Conservation (phyloP, 768 basidiomycete species). For the Suillus bovinus region DNA sequence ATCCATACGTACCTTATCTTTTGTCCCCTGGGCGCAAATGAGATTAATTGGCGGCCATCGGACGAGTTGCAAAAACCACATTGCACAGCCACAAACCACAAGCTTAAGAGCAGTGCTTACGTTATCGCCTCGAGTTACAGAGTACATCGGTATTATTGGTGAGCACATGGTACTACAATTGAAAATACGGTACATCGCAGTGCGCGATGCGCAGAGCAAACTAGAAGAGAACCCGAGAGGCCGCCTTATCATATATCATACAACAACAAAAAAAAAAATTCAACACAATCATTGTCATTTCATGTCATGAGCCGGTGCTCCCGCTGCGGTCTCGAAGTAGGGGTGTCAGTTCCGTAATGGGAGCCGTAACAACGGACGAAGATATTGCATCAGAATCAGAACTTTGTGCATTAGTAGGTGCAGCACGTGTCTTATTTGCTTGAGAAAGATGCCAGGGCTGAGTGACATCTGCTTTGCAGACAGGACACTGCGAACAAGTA, state of each 20-base stretch:
- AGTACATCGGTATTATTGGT: neutral
- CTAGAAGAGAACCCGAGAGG: conserved; percentile 2
- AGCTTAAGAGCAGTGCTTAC: neutral
- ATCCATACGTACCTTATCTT: conserved; percentile 31
- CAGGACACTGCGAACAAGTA: conserved; percentile 64
- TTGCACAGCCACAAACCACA: neutral
- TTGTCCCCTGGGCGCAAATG: conserved; percentile 27
- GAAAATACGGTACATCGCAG: neutral
- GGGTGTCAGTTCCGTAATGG: conserved; percentile 35
- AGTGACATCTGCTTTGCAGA: conserved; percentile 93
- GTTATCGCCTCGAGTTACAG: neutral
- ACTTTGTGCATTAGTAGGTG: conserved; percentile 4
- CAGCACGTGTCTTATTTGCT: conserved; percentile 14
- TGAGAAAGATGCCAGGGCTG: conserved; percentile 43
- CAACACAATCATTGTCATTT: conserved; percentile 16
- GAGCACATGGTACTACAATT: conserved; percentile 1
- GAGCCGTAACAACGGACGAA: conserved; percentile 16
- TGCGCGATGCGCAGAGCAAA: neutral
- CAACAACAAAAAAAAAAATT: conserved; percentile 25
- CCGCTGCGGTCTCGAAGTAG: conserved; percentile 26
- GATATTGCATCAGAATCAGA: conserved; percentile 11
- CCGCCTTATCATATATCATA: conserved; percentile 22
- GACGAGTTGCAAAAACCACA: neutral
- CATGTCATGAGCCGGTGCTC: conserved; percentile 15
- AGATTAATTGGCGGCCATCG: neutral